Evolutionary conservation across 305 asterid species (phyloP).

Genomic region (Solanum hybrid): DNA sequence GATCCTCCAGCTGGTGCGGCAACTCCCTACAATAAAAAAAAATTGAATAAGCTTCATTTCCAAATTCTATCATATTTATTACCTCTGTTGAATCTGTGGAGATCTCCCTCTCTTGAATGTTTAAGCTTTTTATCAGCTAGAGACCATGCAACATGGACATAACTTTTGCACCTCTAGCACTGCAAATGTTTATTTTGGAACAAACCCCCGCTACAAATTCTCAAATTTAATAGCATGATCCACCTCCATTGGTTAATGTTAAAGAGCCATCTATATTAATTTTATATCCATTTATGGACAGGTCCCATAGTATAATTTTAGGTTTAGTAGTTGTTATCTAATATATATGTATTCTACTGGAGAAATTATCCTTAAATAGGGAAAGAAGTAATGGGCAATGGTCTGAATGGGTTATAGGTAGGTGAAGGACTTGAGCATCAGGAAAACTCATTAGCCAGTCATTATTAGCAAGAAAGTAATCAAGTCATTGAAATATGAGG

Average conservation of each 20-base stretch:
- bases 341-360: not conserved
- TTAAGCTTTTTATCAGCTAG: no score
- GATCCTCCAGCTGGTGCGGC: not conserved
- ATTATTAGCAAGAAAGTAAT: no score
- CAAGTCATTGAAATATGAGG: not conserved
- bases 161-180: not conserved
- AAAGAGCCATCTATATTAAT: not conserved
- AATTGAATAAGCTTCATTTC: not conserved
- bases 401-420: not conserved
- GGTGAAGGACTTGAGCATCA: not conserved
- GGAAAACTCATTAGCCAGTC: not conserved
- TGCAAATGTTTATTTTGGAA: not conserved
- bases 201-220: not conserved
- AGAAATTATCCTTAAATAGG: no score
- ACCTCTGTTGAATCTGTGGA: not conserved
- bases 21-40: not conserved
- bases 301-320: no score
- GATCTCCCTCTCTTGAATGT: not conserved
- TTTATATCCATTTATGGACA: no score
- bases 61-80: not conserved
- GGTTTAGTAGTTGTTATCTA: no score
- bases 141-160: not conserved
- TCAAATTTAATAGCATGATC: not conserved
- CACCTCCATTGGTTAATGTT: not conserved
- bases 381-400: not conserved